Base-by-base conservation (phyloP, 2,329 filamentous ascomycete species). In the Claviceps sp. region DNA sequence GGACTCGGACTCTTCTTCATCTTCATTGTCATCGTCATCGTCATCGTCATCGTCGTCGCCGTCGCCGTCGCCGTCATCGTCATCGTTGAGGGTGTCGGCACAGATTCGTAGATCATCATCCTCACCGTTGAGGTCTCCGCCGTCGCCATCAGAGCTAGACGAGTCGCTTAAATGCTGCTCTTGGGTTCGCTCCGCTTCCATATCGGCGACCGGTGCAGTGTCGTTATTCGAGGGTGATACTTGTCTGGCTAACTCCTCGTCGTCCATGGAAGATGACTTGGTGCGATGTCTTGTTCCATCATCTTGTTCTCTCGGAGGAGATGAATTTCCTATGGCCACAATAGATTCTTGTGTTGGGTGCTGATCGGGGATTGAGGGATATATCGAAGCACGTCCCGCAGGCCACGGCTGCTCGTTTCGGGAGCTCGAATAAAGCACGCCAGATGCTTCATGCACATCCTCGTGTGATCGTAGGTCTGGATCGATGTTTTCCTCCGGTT, bases 61-160 rank as follows among this genome's bases (percentile, higher is more conserved):
- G 18, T 60, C 51, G 16, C 59, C 59, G 18, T 59, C 61, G 47
- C 64, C 60, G 26, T 55, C 55, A 46, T 60, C 48, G 30, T 34
- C 30, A 11, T 34, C 30, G 8, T 9, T 9, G 9, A 58, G 62
- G 30, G 64, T 57, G 42, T 57, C 55, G 46, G 62, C 62, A 51
- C 66, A 67, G 41, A 65, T 65, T 47, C 63, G 55, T 30, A 66
- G 55, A 46, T 67, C 63, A 26, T 67, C 66, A 51, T 67, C 65
- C 37, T 67, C 63, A 13, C 65, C 65, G 38, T 59, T 56, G 20
- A 60, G 52, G 16, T 66, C 63, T 1, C 60, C 59, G 18, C 58
- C 61, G 49, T 65, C 60, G 20, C 55, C 55, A 46, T 60, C 44
- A 7, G 44, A 55, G 37, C 22, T 37, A 34, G 42, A 50, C 30